Evolutionary conservation across 345 rosid species (phyloP), one percentile per base, ranked within the genome.

Genomic region (Dipteronia dyeriana): DNA sequence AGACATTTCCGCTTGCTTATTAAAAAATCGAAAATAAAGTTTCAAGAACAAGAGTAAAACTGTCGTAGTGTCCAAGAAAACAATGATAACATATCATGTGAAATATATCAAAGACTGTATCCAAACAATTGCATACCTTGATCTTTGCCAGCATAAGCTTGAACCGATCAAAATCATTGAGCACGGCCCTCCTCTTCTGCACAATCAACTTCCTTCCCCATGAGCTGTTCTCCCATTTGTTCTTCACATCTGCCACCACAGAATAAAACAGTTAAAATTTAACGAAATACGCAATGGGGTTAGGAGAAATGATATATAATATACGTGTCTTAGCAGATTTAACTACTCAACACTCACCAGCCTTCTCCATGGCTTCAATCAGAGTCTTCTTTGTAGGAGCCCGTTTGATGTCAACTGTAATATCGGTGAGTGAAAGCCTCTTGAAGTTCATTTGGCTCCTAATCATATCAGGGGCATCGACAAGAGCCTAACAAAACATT

Each of bases 401-500:
- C 71, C 97, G 81, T 71, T 88, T 85, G 74, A 95, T 95, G 19
- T 92, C 95, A 78, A 93, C 89, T 61, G 85, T 94, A 70, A 95
- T 93, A 76, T 95, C 97, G 0, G 99, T 93, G 1, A 95, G 93
- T 9, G 97, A 84, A 38, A 95, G 88, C 82, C 99, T 93, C 92
- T 95, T 95, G 80, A 95, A 93, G 71, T 93, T 93, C 87, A 92
- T 95, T 84, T 93, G 99, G 76, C 91, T 78, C 79, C 99, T 89
- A 70, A 93, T 95, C 96, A 92, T 92, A 79, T 91, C 97, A 10
- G 97, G 97, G 19, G 99, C 94, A 75, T 96, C 99, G 25, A 96
- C 98, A 12, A 96, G 88, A 56, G 98, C 99, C 99, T 96, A 76
- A 19, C 59, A 82, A 1, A 9, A 54, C 76, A 79, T 39, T 12